Base-by-base conservation (phyloP, 2,329 filamentous ascomycete species). In the Aspergillus cejpii region DNA sequence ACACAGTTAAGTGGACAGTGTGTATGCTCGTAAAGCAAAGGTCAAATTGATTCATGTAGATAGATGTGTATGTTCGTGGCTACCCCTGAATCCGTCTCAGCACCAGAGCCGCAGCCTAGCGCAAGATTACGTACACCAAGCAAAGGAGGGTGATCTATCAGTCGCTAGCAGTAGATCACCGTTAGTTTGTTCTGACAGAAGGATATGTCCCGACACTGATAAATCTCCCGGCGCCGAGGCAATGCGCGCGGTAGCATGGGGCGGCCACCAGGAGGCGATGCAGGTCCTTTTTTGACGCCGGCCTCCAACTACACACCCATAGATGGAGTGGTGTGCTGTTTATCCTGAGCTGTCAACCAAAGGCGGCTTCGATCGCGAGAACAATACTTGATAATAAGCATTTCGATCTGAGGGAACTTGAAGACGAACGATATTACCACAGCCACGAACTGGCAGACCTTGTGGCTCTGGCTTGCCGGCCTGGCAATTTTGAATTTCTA, bases 211-310 rank as follows among this genome's bases (percentile, higher is more conserved):
- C n/a, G n/a, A n/a, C n/a, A n/a, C n/a, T 15, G 6, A 33, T 19
- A 7, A 5, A 2, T 15, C 29, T 33, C 15, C 29, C 10, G 29
- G 29, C 5, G 7, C 2, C 7, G n/a, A 21, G 14, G 15, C 12
- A 21, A 34, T 26, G 21, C 14, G 20, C 17, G 39, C 39, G 26
- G 39, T 31, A 33, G 39, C 39, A 14, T 41, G 28, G 39, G 39
- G 27, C 20, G 27, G 39, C n/a, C 39, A 41, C 12, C 15, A 17
- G 10, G 31, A 24, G 17, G 28, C 27, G 17, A 21, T 15, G 23
- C 15, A 14, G 15, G 31, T 34, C 17, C 39, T n/a, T 41, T 19
- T 5, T 41, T 11, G 20, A 34, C 12, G 14, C 29, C 24, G 20
- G 39, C 20, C 39, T 41, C 14, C 29, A 7, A 11, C 12, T 23